Evolutionary conservation across 2,329 filamentous ascomycete species (phyloP).

Genomic region (Xylariaceae sp.): DNA sequence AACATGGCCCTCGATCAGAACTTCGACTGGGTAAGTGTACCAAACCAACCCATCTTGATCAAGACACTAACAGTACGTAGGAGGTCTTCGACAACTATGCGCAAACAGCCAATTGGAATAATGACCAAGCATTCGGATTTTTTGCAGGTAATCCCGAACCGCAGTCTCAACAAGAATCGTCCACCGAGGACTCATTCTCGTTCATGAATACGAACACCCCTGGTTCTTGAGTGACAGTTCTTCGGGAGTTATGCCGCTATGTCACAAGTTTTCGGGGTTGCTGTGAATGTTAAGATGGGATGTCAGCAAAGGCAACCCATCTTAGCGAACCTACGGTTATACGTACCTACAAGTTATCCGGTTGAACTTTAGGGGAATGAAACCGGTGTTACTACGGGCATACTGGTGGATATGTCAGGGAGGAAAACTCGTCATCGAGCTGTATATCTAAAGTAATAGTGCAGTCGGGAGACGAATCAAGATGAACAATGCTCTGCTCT

Average conservation of each 20-base stretch:
- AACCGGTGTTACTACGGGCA: slow-evolving; percentile 19
- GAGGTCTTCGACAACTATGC: slow-evolving; percentile 63
- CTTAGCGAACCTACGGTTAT: neutral
- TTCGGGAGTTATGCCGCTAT: neutral
- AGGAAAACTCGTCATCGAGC: slow-evolving; percentile 1
- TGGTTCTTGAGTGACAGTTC: slow-evolving; percentile 20
- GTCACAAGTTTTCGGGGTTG: neutral
- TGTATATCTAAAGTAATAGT: slow-evolving; percentile 17
- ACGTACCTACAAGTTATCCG: neutral
- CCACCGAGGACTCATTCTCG: slow-evolving; percentile 38
- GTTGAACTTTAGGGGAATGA: neutral
- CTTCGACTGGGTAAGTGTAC: slow-evolving; percentile 63
- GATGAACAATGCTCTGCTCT: slow-evolving; percentile 22
- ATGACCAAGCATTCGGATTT: slow-evolving; percentile 58
- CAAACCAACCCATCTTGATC: neutral
- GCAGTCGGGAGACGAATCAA: slow-evolving; percentile 3
- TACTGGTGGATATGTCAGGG: slow-evolving; percentile 1
- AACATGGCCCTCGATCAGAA: slow-evolving; percentile 55
- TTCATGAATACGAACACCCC: slow-evolving; percentile 39
- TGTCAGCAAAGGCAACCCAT: neutral
- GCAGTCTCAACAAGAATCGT: slow-evolving; percentile 38
- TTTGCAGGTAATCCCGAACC: slow-evolving; percentile 47
- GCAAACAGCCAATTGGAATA: slow-evolving; percentile 60
- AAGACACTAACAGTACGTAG: slow-evolving; percentile 45
- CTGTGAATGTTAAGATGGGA: neutral